Conservation (phyloP, 2,329 filamentous ascomycete species). For the Fusarium anguioides region DNA sequence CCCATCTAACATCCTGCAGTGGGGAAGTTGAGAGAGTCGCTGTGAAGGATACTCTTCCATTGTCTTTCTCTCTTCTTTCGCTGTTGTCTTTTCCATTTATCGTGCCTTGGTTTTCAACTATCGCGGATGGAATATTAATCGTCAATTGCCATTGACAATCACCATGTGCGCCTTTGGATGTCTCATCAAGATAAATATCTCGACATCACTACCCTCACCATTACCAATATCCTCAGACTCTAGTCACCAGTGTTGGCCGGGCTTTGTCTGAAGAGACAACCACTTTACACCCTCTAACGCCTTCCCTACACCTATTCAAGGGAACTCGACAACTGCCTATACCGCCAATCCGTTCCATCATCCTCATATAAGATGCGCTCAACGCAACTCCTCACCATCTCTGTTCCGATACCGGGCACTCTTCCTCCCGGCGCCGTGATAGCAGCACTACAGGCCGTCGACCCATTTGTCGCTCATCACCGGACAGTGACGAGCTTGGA, state of each 20-base stretch:
- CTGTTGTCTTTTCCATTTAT: not conserved
- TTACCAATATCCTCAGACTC: conserved; percentile 10
- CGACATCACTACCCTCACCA: conserved; percentile 12
- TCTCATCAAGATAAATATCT: conserved; percentile 26
- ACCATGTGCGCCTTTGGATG: conserved; percentile 38
- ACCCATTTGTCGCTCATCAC: conserved; percentile 57
- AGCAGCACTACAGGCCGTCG: conserved; percentile 53
- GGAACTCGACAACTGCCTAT: not conserved
- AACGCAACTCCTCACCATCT: conserved; percentile 50
- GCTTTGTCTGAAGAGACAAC: conserved; percentile 3
- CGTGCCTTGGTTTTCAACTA: not conserved
- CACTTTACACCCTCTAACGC: not conserved
- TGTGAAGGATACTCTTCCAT: not conserved
- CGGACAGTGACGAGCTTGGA: conserved; percentile 52
- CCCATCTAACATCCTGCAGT: conserved; percentile 11
- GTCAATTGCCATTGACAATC: conserved; percentile 27
- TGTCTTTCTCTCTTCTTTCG: not conserved
- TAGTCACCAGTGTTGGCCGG: not conserved
- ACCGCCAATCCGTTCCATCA: not conserved
- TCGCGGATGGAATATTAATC: conserved; percentile 1
- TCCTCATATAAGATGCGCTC: conserved; percentile 45
- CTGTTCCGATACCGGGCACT: conserved; percentile 55
- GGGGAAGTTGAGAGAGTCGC: not conserved
- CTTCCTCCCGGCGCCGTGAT: conserved; percentile 54
- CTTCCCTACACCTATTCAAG: not conserved